phyloP scores from a whole-genome alignment of 192 early-diverging fungal genomes.

The Coemansia sp. region DNA sequence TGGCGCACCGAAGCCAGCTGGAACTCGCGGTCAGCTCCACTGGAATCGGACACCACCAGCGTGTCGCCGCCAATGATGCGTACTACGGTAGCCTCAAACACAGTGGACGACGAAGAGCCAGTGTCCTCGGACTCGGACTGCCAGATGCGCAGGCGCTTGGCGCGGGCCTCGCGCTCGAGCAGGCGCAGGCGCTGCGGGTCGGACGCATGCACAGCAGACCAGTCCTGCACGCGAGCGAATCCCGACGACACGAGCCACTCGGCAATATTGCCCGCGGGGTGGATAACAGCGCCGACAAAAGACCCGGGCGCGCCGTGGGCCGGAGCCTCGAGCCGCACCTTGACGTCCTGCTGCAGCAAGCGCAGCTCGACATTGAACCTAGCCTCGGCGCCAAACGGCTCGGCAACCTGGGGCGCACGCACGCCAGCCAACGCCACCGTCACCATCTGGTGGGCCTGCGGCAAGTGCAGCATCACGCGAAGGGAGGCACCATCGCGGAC shows the following conservation, averaged over 20 bases:
- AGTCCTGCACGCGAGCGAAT: constrained; percentile 83
- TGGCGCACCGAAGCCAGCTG: constrained; percentile 61
- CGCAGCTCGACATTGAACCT: constrained; percentile 89
- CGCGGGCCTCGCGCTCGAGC: constrained; percentile 80
- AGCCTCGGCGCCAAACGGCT: constrained; percentile 92
- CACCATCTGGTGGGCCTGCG: constrained; percentile 74
- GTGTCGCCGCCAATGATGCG: constrained; percentile 62
- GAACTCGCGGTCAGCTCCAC: constrained; percentile 56
- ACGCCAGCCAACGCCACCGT: constrained; percentile 74
- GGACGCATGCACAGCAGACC: constrained; percentile 58
- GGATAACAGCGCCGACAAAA: constrained; percentile 76
- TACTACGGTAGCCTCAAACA: constrained; percentile 58
- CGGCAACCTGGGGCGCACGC: constrained; percentile 73
- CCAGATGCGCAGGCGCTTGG: constrained; percentile 86
- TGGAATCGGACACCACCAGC: constrained; percentile 52
- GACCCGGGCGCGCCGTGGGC: constrained; percentile 57
- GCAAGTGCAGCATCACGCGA: constrained; percentile 69
- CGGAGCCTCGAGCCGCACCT: constrained; percentile 77
- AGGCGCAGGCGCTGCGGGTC: constrained; percentile 55
- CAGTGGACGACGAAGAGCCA: background rate
- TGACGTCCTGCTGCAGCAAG: constrained; percentile 87
- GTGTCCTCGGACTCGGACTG: constrained; percentile 14
- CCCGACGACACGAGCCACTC: constrained; percentile 79
- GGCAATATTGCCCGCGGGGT: constrained; percentile 89
- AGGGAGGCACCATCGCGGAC: constrained; percentile 89